Evolutionary conservation across 2,329 filamentous ascomycete genomes (phyloP), one percentile per base, ranked within the genome.

Genomic region (Verticillium tricorpus): DNA sequence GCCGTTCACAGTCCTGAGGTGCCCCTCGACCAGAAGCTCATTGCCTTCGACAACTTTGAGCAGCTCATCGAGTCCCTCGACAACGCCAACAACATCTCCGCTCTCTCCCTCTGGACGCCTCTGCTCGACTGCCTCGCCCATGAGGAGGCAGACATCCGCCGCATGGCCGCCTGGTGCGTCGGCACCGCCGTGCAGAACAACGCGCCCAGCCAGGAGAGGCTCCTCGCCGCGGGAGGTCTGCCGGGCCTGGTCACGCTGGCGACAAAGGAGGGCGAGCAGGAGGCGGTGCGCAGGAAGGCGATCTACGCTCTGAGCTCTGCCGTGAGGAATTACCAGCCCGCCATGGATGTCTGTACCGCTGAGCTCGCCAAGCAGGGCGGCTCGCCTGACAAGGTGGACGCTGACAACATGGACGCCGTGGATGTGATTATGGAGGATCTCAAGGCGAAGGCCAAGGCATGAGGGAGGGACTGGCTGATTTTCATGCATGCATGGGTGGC

Each of bases 101-200:
- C 85, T 32, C 79, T 97, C 22, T 84, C 84, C 7, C 82, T 98
- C 35, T 99, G 95, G 95, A 84, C 85, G 12, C 92, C 92, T 11
- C 80, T 99, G 45, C 80, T 97, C 12, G 77, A 82, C 9, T 86
- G 90, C 65, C 81, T 99, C 15, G 80, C 82, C 58, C 83, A 88
- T 69, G 81, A 84, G 12, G 89, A 95, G 71, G 73, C 82, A 6
- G 90, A 95, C 65, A 80, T 97, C 70, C 83, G 93, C 66, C 87
- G 82, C 69, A 93, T 92, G 85, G 93, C 94, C 2, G 93, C 93
- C n/a, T 97, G 92, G 91, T 97, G 93, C 78, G 80, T 95, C 62
- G 92, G 92, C 58, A 97, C 93, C 6, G 94, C 95, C 11, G 95
- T 99, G 63, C 93, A 98, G 82, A 99, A 99, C 79, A 98, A 99